phyloP scores from a whole-genome alignment of 2,329 filamentous ascomycete genomes.

The Nectriaceae sp. region DNA sequence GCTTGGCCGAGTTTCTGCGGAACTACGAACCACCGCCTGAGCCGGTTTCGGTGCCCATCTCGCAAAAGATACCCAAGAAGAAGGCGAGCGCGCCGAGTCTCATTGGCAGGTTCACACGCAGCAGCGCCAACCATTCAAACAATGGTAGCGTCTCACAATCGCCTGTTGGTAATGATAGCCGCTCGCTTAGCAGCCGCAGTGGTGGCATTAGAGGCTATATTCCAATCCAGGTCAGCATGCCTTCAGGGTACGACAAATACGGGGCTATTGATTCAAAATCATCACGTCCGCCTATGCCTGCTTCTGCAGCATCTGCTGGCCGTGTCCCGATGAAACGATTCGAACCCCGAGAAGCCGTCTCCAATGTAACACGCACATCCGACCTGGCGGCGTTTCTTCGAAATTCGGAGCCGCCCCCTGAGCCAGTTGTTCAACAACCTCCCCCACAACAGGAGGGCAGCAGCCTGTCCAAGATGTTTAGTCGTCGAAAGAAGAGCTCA shows the following conservation, averaged over 20 bases:
- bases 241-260: conserved; percentile 46
- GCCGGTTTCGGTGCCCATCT: conserved; percentile 38
- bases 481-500: conserved; percentile 50
- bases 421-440: conserved; percentile 30
- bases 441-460: conserved; percentile 40
- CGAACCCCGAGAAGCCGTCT: conserved; percentile 55
- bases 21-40: conserved; percentile 67
- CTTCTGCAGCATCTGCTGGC: conserved; percentile 31
- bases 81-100: conserved; percentile 64
- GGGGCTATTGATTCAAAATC: conserved; percentile 28
- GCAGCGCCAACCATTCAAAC: conserved; percentile 28
- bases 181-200: conserved; percentile 43
- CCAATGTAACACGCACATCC: conserved; percentile 57
- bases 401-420: conserved; percentile 64
- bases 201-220: conserved; percentile 45
- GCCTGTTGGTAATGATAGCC: conserved; percentile 28
- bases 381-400: conserved; percentile 75
- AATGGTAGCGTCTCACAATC: conserved; percentile 25
- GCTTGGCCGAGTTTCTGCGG: conserved; percentile 71
- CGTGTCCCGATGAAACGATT: conserved; percentile 59
- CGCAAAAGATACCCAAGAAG: conserved; percentile 55
- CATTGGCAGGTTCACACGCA: conserved; percentile 58
- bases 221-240: conserved; percentile 55
- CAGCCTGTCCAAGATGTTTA: conserved; percentile 50
- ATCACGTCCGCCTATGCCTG: conserved; percentile 20